phyloP scores from a whole-genome alignment of 2,329 filamentous ascomycete species.

The Phialemoniopsis sp. region DNA sequence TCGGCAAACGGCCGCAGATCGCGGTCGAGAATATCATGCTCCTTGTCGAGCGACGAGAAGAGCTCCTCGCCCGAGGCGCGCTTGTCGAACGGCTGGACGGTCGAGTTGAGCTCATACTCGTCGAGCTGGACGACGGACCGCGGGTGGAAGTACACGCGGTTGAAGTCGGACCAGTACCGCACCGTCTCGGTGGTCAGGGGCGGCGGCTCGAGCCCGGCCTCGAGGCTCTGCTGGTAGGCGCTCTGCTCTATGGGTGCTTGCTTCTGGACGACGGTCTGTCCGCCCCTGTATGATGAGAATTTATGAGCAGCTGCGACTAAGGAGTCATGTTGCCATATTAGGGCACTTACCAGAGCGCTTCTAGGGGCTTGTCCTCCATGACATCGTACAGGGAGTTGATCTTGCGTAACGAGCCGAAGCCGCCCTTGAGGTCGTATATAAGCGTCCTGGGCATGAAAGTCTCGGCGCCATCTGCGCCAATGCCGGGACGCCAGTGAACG shows the following conservation, averaged over 20 bases:
- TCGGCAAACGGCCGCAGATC: slow-evolving; percentile 85
- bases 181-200: slow-evolving; percentile 64
- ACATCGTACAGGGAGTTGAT: slow-evolving; percentile 83
- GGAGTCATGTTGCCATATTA: neutral
- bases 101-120: slow-evolving; percentile 80
- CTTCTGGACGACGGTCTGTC: slow-evolving; percentile 63
- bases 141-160: slow-evolving; percentile 87
- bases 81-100: slow-evolving; percentile 76
- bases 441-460: slow-evolving; percentile 90
- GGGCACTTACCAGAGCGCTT: slow-evolving; percentile 32
- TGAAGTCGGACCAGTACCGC: slow-evolving; percentile 97
- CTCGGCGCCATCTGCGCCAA: slow-evolving; percentile 79
- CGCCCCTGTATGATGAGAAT: slow-evolving; percentile 47
- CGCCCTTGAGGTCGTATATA: slow-evolving; percentile 92
- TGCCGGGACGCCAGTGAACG: slow-evolving; percentile 80
- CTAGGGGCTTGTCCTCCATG: slow-evolving; percentile 22
- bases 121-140: slow-evolving; percentile 81
- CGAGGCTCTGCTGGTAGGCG: slow-evolving; percentile 75
- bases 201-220: slow-evolving; percentile 62
- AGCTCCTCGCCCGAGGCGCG: slow-evolving; percentile 72
- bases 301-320: neutral
- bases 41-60: slow-evolving; percentile 67
- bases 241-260: slow-evolving; percentile 64
- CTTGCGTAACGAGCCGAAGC: slow-evolving; percentile 83
- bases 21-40: slow-evolving; percentile 85